A percentile compares a stretch with the other conserved stretches of the same genome.
Evolutionary conservation across 345 rosid genomes (phyloP).

Genomic region (Eutrema yunnanense): DNA sequence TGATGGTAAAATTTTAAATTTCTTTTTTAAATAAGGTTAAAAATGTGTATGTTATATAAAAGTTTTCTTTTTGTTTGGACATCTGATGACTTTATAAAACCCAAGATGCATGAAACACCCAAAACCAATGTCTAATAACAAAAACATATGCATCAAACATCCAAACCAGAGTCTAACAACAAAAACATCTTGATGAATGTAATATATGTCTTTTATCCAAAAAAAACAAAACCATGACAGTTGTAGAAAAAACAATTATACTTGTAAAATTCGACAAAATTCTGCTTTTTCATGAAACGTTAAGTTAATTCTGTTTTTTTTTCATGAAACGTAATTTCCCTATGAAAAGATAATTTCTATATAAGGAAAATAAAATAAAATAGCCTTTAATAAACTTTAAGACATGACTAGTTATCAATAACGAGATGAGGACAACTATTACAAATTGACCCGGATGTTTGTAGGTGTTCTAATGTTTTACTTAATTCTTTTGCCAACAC

Average conservation of each 20-base stretch:
- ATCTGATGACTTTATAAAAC: neutral
- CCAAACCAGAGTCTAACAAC: neutral
- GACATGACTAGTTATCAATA: neutral
- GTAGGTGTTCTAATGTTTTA: neutral
- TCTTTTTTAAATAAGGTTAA: neutral
- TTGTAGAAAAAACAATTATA: neutral
- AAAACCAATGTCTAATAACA: neutral
- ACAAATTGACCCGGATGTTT: neutral
- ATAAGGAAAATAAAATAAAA: neutral
- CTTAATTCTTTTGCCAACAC: neutral
- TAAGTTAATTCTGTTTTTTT: neutral
- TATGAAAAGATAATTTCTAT: neutral
- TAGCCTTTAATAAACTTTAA: neutral
- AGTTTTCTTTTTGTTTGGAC: neutral
- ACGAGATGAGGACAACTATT: conserved; percentile 25
- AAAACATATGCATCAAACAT: no score
- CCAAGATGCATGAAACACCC: neutral
- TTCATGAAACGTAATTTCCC: neutral
- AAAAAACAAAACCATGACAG: no score
- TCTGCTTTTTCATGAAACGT: neutral
- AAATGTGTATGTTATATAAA: no score
- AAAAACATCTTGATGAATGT: neutral
- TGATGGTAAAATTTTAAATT: neutral
- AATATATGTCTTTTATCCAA: neutral
- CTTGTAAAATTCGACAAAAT: neutral